phyloP scores from a whole-genome alignment of 2,329 filamentous ascomycete species.

The Aspergillus thermomutatus region DNA sequence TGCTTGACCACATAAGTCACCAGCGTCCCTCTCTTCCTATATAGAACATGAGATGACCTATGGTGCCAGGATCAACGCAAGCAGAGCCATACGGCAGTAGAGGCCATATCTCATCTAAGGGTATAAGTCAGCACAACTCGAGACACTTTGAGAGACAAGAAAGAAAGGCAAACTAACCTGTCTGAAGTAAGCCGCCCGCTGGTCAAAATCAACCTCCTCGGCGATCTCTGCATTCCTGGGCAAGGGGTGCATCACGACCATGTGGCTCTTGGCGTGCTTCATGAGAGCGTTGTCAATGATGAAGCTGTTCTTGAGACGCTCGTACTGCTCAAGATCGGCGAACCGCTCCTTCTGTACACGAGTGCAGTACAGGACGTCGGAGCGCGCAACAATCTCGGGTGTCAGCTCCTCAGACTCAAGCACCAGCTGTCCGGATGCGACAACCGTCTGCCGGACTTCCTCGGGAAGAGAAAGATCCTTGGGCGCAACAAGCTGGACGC shows the following conservation, averaged over 20 bases:
- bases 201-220: constrained; percentile 96
- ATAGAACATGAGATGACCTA: constrained; percentile 20
- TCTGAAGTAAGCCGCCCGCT: constrained; percentile 95
- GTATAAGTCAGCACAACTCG: constrained; percentile 40
- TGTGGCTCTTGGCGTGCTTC: constrained; percentile 85
- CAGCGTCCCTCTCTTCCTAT: constrained; percentile 14
- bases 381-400: constrained; percentile 77
- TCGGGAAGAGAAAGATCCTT: constrained; percentile 72
- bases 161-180: constrained; percentile 66
- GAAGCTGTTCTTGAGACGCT: constrained; percentile 82
- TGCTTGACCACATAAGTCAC: constrained; percentile 3
- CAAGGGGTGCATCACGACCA: constrained; percentile 93
- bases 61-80: constrained; percentile 82
- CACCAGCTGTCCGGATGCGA: constrained; percentile 71
- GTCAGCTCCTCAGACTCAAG: constrained; percentile 75
- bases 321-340: constrained; percentile 73
- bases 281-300: constrained; percentile 86
- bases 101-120: constrained; percentile 91
- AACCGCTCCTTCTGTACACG: constrained; percentile 96
- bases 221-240: constrained; percentile 90
- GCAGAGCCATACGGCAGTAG: constrained; percentile 95
- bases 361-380: constrained; percentile 95
- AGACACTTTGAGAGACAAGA: neutral
- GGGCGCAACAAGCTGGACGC: constrained; percentile 87
- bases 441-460: constrained; percentile 69